Conservation (phyloP, 192 early-diverging fungal genomes). For the Dimargaris cristalligena region DNA sequence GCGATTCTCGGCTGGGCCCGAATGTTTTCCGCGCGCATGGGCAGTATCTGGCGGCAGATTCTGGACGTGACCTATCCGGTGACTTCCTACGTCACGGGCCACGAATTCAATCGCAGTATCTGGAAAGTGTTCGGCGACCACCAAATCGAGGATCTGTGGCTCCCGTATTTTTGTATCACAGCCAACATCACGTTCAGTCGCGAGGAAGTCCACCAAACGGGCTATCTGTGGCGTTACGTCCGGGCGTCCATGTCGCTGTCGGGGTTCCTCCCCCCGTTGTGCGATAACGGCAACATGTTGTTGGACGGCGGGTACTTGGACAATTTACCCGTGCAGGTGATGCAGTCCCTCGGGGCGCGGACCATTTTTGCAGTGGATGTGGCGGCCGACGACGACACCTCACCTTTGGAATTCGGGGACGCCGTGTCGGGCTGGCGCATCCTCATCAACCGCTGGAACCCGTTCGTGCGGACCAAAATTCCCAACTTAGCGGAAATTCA, state of each 20-base stretch:
- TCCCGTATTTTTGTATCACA: conserved; percentile 86
- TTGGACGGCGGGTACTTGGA: conserved; percentile 98
- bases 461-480: conserved; percentile 50
- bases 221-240: conserved; percentile 94
- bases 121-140: conserved; percentile 90
- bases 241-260: conserved; percentile 96
- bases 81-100: conserved; percentile 78
- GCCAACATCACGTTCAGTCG: conserved; percentile 94
- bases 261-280: conserved; percentile 88
- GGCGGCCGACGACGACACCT: conserved; percentile 79
- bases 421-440: conserved; percentile 88
- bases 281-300: conserved; percentile 92
- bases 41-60: conserved; percentile 71
- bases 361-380: conserved; percentile 93
- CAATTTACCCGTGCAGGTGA: conserved; percentile 82
- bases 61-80: conserved; percentile 92
- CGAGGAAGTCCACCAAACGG: conserved; percentile 78
- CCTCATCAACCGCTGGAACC: conserved; percentile 63
- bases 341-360: conserved; percentile 61
- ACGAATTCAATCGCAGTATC: conserved; percentile 89
- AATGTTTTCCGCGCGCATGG: conserved; percentile 62
- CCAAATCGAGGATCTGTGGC: conserved; percentile 95
- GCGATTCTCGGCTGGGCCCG: conserved; percentile 73
- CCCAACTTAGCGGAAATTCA: conserved; percentile 92
- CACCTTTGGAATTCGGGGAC: conserved; percentile 80